Percentiles rank a stretch among this genome's conserved stretches.
Conservation (phyloP, 2,329 filamentous ascomycete species). For the Colletotrichum tamarilloi region DNA sequence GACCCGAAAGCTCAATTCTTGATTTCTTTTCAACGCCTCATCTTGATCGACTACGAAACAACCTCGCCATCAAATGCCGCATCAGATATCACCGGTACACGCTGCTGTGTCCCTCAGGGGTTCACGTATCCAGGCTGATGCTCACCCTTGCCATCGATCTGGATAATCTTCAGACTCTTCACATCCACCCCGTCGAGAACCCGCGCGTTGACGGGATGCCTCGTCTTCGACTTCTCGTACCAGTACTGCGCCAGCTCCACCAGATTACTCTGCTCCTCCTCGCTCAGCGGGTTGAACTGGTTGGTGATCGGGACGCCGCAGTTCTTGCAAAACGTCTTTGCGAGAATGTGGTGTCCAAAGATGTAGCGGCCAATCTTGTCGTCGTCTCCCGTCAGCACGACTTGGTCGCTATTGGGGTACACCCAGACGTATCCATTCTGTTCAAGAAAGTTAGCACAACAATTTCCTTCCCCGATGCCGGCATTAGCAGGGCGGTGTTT, state of each 20-base stretch:
- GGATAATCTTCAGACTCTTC: constrained; percentile 38
- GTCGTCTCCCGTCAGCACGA: constrained; percentile 51
- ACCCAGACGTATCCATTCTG: constrained; percentile 58
- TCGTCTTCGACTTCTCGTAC: constrained; percentile 28
- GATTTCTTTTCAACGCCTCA: background rate
- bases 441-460: background rate
- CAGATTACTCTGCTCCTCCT: constrained; percentile 50
- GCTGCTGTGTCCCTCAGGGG: background rate
- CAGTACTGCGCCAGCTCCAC: constrained; percentile 40
- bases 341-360: constrained; percentile 45
- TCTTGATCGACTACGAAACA: no score
- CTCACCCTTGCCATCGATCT: constrained; percentile 42
- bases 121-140: constrained; percentile 51
- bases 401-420: constrained; percentile 52
- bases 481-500: background rate
- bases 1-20: background rate
- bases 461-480: background rate
- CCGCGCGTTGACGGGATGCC: constrained; percentile 52
- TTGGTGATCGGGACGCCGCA: constrained; percentile 59
- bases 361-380: constrained; percentile 53
- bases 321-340: constrained; percentile 60
- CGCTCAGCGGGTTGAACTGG: constrained; percentile 41
- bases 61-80: no score
- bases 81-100: no score
- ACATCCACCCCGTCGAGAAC: constrained; percentile 52